Conservation (phyloP, 2,329 filamentous ascomycete species). For the Nannizziopsis arthrosporioides region DNA sequence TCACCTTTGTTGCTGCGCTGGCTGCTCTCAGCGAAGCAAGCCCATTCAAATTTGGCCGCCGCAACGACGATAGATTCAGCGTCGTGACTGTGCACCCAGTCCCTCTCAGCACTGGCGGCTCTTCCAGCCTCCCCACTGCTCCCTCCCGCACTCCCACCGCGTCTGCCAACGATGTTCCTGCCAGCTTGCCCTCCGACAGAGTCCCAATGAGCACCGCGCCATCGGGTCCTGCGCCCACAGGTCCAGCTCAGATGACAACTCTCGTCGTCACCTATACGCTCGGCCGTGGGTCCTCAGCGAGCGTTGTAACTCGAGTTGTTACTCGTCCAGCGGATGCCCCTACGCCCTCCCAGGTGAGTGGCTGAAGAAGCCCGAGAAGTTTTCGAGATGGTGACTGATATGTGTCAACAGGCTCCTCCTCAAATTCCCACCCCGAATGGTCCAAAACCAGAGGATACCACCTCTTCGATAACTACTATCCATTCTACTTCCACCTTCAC, state of each 20-base stretch:
- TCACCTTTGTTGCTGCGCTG: slow-evolving; percentile 27
- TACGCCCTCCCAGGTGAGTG: slow-evolving; percentile 7
- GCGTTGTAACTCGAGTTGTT: slow-evolving; percentile 30
- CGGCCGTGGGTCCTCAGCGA: slow-evolving; percentile 26
- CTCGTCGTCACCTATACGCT: slow-evolving; percentile 33
- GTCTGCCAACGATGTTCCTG: not conserved
- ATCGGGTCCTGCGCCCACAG: not conserved
- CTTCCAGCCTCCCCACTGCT: not conserved
- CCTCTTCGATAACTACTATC: slow-evolving; percentile 20
- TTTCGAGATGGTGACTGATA: not conserved
- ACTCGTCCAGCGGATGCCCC: slow-evolving; percentile 23
- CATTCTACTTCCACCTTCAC: slow-evolving; percentile 23
- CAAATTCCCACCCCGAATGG: not conserved
- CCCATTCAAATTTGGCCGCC: slow-evolving; percentile 16
- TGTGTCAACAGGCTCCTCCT: not conserved
- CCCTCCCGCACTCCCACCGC: not conserved
- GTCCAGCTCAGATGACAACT: slow-evolving; percentile 15
- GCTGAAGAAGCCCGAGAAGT: not conserved
- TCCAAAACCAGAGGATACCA: slow-evolving; percentile 2
- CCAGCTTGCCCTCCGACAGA: no score
- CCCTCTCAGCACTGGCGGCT: not conserved
- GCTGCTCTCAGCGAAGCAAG: slow-evolving; percentile 27
- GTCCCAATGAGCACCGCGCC: not conserved
- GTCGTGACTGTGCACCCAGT: slow-evolving; percentile 6
- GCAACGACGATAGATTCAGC: slow-evolving; percentile 7